A percentile compares a stretch with the other conserved stretches of the same genome.
Evolutionary conservation across 805 yeast genomes (phyloP).

Genomic region (Candida coquimbonensis): DNA sequence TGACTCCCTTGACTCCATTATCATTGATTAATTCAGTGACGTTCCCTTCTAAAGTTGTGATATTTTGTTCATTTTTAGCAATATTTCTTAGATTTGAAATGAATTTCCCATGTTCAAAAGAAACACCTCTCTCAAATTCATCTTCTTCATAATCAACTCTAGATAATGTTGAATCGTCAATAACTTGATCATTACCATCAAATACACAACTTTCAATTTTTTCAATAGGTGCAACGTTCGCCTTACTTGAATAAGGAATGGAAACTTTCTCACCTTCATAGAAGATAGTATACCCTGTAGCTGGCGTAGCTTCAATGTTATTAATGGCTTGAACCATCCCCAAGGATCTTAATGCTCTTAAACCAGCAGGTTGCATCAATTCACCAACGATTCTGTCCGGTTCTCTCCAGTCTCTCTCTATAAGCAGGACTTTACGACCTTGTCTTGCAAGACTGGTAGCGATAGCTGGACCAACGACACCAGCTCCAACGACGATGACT

Average conservation of each 20-base stretch:
- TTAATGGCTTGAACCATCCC: slow-evolving; percentile 77
- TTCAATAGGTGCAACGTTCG: slow-evolving; percentile 35
- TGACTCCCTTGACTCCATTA: slow-evolving; percentile 68
- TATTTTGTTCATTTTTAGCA: slow-evolving; percentile 64
- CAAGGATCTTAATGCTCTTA: slow-evolving; percentile 70
- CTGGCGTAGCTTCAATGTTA: slow-evolving; percentile 69
- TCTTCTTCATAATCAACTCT: slow-evolving; percentile 49
- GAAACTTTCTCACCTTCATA: slow-evolving; percentile 50
- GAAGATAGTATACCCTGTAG: slow-evolving; percentile 75
- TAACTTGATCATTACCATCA: slow-evolving; percentile 49
- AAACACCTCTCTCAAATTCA: slow-evolving; percentile 61
- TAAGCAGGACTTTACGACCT: slow-evolving; percentile 67
- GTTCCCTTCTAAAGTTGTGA: slow-evolving; percentile 75
- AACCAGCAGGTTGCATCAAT: slow-evolving; percentile 94
- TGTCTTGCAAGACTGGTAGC: slow-evolving; percentile 88
- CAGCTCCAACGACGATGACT: slow-evolving; percentile 95
- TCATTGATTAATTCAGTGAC: slow-evolving; percentile 62
- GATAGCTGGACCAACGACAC: slow-evolving; percentile 90
- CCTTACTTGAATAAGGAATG: slow-evolving; percentile 68
- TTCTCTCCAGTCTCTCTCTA: slow-evolving; percentile 84
- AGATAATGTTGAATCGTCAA: slow-evolving; percentile 44
- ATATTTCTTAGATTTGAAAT: slow-evolving; percentile 66
- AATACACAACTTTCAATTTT: slow-evolving; percentile 50
- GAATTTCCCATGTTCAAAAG: slow-evolving; percentile 91
- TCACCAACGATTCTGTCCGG: slow-evolving; percentile 98